Evolutionary conservation across 495 filamentous ascomycete genomes (phyloP), one percentile per base, ranked within the genome.

Genomic region (Tetracladium setigerum): DNA sequence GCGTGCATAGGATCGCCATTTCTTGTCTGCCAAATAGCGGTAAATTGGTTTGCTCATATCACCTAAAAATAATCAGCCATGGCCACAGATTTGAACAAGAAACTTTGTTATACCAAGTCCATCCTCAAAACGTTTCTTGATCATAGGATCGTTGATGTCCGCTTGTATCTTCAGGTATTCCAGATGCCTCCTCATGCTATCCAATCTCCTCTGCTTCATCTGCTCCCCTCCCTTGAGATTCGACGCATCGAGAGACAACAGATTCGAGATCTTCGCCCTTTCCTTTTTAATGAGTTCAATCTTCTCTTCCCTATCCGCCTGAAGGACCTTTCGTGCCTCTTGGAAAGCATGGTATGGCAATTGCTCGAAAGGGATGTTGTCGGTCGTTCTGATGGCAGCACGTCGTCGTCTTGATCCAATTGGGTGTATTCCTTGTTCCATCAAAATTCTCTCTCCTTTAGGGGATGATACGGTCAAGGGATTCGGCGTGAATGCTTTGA

Each of bases 21-120:
- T 86, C 45, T 71, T 70, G 61, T 96, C 77, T 44, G 90, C 85
- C 39, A 97, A 79, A 62, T 84, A 82, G 33, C 91, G 87, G 72
- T 99, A 99, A 62, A 99, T 86, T 32, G 92, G 94, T 65, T 95
- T 92, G 67, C 79, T 83, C 90, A 96, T 91, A 61, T 96, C 88
- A 41, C 87, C 89, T 95, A 32, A 6, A 42, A 17, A 32, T 2
- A 22, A 36, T 67, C 57, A 64, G 61, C 36, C 35, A 31, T 18
- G 3, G 22, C 22, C 31, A 22, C 1, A 44, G 12, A 13, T 27
- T 52, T 17, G 1, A 45, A n/a, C 8, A n/a, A 27, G 50, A 6
- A 31, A 18, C 14, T 38, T 39, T 12, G 33, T 30, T 77, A 62
- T 68, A 95, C 92, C 88, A 55, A 78, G 65, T 11, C 91, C 89